These are phyloP conservation scores for Paecilomyces niveus DNA, from an alignment of 2,329 filamentous ascomycete genomes.

Conservation along the genomic window DNA sequence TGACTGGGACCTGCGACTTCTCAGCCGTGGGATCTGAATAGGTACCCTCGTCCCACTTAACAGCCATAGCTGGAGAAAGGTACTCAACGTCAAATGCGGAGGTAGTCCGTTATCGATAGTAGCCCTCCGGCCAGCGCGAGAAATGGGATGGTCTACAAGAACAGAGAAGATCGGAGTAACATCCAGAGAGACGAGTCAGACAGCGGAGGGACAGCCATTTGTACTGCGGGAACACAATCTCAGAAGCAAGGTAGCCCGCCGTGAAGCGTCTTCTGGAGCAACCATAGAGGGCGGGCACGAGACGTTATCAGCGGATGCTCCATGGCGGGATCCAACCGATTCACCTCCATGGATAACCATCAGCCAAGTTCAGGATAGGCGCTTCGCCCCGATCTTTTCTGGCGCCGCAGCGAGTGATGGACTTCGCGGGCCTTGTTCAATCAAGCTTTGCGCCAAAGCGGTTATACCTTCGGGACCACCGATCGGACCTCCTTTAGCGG, in stretches of 20 bases:
- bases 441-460: background rate
- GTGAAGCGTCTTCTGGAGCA: background rate
- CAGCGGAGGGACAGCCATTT: background rate
- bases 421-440: background rate
- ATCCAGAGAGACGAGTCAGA: background rate
- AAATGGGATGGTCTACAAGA: background rate
- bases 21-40: slow-evolving; percentile 9
- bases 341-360: background rate
- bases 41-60: slow-evolving; percentile 6
- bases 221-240: background rate
- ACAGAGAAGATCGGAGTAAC: background rate
- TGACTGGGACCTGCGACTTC: slow-evolving; percentile 2
- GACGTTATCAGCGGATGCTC: background rate
- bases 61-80: background rate
- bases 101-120: background rate
- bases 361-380: background rate
- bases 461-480: background rate
- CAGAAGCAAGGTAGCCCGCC: background rate
- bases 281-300: background rate
- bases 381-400: background rate
- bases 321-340: background rate
- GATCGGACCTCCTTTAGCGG: background rate
- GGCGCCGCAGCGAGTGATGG: background rate
- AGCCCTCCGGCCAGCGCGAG: background rate
- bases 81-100: background rate